Base-by-base conservation (phyloP, 2,329 filamentous ascomycete species). In the Pseudocercospora eumusae region DNA sequence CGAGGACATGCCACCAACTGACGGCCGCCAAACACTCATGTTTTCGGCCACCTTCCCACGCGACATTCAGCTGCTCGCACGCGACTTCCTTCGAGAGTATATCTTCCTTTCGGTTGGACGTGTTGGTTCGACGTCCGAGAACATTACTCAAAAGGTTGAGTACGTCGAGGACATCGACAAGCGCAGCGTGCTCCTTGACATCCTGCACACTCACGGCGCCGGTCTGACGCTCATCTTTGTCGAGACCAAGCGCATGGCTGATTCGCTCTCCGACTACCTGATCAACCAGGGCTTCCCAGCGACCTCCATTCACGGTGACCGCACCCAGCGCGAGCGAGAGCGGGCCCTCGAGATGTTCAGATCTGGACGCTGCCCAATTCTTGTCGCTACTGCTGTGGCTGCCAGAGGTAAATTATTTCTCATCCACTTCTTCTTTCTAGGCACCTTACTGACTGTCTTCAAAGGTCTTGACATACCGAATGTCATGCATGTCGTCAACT, bases 191-290 rank as follows among this genome's bases (percentile, higher is more conserved):
- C 87, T 99, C 54, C 86, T 99, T 64, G 95, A 99, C 74, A 98
- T 99, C 69, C 88, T 99, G 59, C 93, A 98, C 84, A 96, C 92
- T 45, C 92, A 97, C 73, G 91, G 88, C 63, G 90, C 82, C 64
- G 93, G 93, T 74, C 84, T 98, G 64, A 98, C 93, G 15, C 83
- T 99, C 66, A 97, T 99, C 76, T 99, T 99, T 81, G 95, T 99
- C 66, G 95, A 98, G 84, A 98, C 95, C 65, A 99, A 99, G 88
- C 93, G 95, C 72, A 98, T 98, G 93, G 95, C 95, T 64, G 95
- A 99, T 79, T 93, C 93, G 15, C 84, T 99, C 59, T 98, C 93
- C 65, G 95, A 99, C 77, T 99, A 97, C 84, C 83, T 99, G 64
- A 96, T 98, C 83, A 97, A 97, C 83, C 93, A 98, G 81, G 93